phyloP scores from a whole-genome alignment of 139 green algal species.

The Chlamydomonas sp. region DNA sequence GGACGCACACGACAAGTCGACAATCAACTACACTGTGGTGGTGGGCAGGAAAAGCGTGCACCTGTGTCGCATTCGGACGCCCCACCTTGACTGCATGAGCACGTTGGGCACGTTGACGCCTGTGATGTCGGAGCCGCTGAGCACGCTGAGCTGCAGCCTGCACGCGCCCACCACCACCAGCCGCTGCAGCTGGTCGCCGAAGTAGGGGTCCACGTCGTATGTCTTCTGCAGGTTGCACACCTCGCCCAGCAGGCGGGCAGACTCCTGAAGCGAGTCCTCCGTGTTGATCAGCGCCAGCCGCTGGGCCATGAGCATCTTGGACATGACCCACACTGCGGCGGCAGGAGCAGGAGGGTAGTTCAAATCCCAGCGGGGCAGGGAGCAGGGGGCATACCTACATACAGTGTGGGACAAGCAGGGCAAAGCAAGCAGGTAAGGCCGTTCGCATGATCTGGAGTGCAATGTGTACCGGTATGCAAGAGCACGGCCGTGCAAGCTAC shows the following conservation, averaged over 20 bases:
- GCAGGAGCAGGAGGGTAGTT: too few relatives aligned
- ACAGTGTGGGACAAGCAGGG: too few relatives aligned
- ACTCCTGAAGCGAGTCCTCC: not conserved
- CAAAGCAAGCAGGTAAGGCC: too few relatives aligned
- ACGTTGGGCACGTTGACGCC: not conserved
- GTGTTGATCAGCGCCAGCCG: not conserved
- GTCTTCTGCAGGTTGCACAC: constrained; percentile 7
- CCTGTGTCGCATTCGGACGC: not conserved
- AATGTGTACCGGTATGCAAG: not conserved
- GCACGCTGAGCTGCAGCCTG: not conserved
- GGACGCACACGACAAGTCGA: not conserved
- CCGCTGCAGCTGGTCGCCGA: constrained; percentile 13
- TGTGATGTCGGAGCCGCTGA: not conserved
- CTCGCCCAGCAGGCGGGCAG: not conserved
- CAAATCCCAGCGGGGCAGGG: too few relatives aligned
- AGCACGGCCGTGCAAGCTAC: not conserved
- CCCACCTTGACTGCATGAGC: not conserved
- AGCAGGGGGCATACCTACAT: too few relatives aligned
- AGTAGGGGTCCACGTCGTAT: not conserved
- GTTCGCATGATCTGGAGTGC: too few relatives aligned
- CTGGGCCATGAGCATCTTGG: not conserved
- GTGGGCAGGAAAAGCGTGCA: too few relatives aligned
- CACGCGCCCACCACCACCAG: constrained; percentile 15
- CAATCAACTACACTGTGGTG: not conserved
- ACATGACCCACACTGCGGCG: constrained; percentile 5